Conservation (phyloP, 2,329 filamentous ascomycete genomes). For the Uncinocarpus reesii region DNA sequence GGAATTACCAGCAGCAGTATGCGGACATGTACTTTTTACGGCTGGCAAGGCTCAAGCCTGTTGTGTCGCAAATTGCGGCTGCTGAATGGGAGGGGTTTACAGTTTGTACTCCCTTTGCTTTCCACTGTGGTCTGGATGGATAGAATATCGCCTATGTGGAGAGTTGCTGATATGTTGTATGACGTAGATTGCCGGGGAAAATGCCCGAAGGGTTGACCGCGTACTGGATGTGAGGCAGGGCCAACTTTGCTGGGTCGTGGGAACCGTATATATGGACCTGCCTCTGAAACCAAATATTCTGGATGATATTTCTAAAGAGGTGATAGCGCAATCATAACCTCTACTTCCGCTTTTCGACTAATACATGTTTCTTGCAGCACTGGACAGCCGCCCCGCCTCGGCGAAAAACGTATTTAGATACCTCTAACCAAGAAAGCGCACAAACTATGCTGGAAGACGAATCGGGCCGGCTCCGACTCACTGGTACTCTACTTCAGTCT, state of each 20-base stretch:
- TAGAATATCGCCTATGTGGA: too few species aligned
- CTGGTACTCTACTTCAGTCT: slow-evolving; percentile 57
- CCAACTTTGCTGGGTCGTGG: slow-evolving; percentile 86
- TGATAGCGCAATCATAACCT: slow-evolving; percentile 33
- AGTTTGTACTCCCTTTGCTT: slow-evolving; percentile 30
- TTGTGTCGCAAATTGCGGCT: slow-evolving; percentile 62
- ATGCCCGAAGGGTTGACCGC: slow-evolving; percentile 65
- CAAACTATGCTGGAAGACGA: slow-evolving; percentile 88
- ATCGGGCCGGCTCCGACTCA: slow-evolving; percentile 73
- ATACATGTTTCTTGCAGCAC: slow-evolving; percentile 44
- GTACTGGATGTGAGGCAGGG: slow-evolving; percentile 94
- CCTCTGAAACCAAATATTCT: slow-evolving; percentile 89
- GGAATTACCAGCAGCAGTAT: slow-evolving; percentile 87
- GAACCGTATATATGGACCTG: slow-evolving; percentile 97
- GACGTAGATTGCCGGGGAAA: slow-evolving; percentile 59
- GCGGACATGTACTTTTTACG: slow-evolving; percentile 96
- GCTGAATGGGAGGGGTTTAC: slow-evolving; percentile 67
- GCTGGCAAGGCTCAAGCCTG: slow-evolving; percentile 74
- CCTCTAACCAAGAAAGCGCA: slow-evolving; percentile 37
- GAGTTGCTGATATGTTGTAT: slow-evolving; percentile 7
- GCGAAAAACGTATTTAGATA: slow-evolving; percentile 63
- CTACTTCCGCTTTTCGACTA: not conserved
- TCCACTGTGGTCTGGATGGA: not conserved
- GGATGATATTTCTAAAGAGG: slow-evolving; percentile 88
- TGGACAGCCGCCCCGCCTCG: slow-evolving; percentile 78